Percentiles rank a stretch among this genome's conserved stretches.
phyloP scores from a whole-genome alignment of 1,284 basidiomycete species.

The Fistulina hepatica region DNA sequence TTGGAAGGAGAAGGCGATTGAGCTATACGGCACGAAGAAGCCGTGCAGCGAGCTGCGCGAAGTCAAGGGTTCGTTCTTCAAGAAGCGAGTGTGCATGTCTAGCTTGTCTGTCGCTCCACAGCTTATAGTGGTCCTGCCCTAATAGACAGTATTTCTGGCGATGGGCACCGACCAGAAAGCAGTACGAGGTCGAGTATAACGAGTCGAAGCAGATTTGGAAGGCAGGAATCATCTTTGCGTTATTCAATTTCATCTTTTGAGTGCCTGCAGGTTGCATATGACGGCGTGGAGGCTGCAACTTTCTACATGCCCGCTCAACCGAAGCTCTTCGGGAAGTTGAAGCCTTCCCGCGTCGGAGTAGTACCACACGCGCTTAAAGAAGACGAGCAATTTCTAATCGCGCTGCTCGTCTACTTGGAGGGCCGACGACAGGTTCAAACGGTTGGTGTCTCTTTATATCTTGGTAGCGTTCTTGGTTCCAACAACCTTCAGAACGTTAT shows the following conservation, averaged over 20 bases:
- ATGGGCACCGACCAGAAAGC: conserved; percentile 31
- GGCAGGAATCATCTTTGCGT: conserved; percentile 18
- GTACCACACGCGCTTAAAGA: conserved; percentile 27
- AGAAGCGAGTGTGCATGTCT: conserved; percentile 19
- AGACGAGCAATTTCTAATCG: conserved; percentile 36
- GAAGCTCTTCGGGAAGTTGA: conserved; percentile 32
- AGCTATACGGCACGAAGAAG: conserved; percentile 30
- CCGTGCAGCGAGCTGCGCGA: conserved; percentile 28
- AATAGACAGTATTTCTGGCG: conserved; percentile 30
- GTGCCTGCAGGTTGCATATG: conserved; percentile 14
- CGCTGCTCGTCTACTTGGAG: conserved; percentile 34
- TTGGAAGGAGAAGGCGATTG: conserved; percentile 35
- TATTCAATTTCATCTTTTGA: neutral
- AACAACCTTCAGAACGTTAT: too few species aligned
- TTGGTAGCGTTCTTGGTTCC: too few species aligned
- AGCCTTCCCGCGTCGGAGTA: conserved; percentile 27
- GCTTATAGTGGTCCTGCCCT: too few species aligned
- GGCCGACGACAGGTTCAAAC: conserved; percentile 33
- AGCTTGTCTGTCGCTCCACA: too few species aligned
- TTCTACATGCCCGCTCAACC: conserved; percentile 33
- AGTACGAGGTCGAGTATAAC: conserved; percentile 30
- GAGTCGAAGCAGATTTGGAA: conserved; percentile 35
- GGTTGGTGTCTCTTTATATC: too few species aligned
- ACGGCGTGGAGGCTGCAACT: conserved; percentile 20
- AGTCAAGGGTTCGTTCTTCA: conserved; percentile 25